phyloP scores from a whole-genome alignment of 176 grass and related monocot genomes.

The Chrysopogon serrulatus region DNA sequence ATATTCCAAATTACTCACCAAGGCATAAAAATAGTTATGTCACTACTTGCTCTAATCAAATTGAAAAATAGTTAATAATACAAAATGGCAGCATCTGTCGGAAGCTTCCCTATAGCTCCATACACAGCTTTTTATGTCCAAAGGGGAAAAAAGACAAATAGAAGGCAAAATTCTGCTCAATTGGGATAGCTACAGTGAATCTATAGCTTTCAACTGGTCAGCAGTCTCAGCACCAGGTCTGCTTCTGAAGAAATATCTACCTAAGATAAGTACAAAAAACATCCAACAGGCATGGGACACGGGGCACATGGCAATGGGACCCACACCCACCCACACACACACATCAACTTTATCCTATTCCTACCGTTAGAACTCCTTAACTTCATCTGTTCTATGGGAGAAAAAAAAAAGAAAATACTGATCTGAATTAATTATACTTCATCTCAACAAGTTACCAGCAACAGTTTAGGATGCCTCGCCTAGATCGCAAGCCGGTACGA shows the following conservation, averaged over 20 bases:
- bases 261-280: conserved; percentile 19
- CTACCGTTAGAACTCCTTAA: background rate
- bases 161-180: background rate
- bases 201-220: conserved; percentile 3
- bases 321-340: background rate
- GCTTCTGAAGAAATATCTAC: conserved; percentile 12
- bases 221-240: background rate
- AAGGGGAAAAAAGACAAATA: background rate
- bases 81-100: background rate
- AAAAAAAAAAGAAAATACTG: background rate
- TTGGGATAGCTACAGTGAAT: background rate
- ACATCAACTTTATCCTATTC: background rate
- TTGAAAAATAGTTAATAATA: background rate
- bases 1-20: conserved; percentile 1
- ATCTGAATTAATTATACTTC: background rate
- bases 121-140: background rate
- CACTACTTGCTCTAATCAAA: background rate
- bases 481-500: background rate
- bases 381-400: background rate
- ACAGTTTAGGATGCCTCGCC: background rate
- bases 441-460: background rate
- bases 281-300: background rate
- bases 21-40: background rate
- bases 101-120: background rate
- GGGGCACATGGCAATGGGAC: conserved; percentile 12